Percentiles rank a stretch among this genome's conserved stretches.
Evolutionary conservation across 202 grass and related monocot genomes (phyloP).

Genomic region (Schoenoplectus triqueter): DNA sequence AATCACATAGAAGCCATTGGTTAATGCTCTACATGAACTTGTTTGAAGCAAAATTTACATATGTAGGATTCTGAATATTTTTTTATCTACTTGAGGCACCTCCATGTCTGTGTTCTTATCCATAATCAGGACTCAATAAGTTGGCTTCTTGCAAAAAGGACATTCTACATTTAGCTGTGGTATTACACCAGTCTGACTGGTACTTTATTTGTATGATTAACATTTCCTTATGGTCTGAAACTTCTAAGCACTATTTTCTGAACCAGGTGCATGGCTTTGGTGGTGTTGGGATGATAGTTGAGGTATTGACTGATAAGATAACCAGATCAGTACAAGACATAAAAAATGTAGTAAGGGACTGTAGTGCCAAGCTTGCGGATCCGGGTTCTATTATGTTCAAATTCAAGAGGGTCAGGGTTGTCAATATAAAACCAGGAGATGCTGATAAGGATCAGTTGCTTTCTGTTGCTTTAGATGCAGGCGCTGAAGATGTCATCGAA

Average conservation of each 20-base stretch:
- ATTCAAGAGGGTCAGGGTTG: slow-evolving; percentile 77
- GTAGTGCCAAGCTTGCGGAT: slow-evolving; percentile 82
- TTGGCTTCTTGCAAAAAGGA: background rate
- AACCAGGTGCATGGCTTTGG: slow-evolving; percentile 94
- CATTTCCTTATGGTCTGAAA: background rate
- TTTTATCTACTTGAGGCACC: background rate
- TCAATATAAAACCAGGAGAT: slow-evolving; percentile 79
- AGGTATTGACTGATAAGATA: slow-evolving; percentile 97
- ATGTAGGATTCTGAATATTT: slow-evolving; percentile 28
- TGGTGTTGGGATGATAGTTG: slow-evolving; percentile 93
- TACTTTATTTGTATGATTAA: slow-evolving; percentile 1
- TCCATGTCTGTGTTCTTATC: background rate
- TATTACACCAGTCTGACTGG: background rate
- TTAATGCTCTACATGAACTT: background rate
- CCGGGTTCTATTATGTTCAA: slow-evolving; percentile 92
- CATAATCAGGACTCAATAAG: background rate
- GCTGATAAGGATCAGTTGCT: slow-evolving; percentile 84
- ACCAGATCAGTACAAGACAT: slow-evolving; percentile 86
- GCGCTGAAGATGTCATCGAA: slow-evolving; percentile 95
- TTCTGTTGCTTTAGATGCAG: slow-evolving; percentile 74
- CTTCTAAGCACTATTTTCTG: background rate
- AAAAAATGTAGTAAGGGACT: slow-evolving; percentile 78
- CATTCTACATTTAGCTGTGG: slow-evolving; percentile 1
- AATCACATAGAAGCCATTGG: background rate
- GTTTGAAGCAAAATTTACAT: background rate